Base-by-base conservation (phyloP, 2,329 filamentous ascomycete species). In the Scedosporium boydii region DNA sequence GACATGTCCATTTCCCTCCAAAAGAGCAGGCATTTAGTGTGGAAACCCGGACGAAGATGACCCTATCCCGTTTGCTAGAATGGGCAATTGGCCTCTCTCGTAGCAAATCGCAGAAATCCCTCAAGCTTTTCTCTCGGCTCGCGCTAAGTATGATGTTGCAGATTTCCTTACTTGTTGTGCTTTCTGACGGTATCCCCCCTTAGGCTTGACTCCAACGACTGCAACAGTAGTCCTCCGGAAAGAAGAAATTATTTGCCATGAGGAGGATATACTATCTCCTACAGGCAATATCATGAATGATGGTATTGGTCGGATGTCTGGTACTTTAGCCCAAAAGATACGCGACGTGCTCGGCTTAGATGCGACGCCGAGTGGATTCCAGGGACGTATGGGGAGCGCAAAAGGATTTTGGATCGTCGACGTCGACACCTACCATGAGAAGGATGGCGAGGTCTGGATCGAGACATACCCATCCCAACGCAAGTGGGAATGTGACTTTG, bases 361-460 rank as follows among this genome's bases (percentile, higher is more conserved):
- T 0, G 77, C 82, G n/a, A 70, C 83, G 0, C 88, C 88, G 0
- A 82, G 83, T 41, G 86, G 81, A 0, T 86, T 87, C 56, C 90
- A 93, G 71, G 89, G 78, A 1, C 82, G 90, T 0, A 82, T 93
- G 42, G 87, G 85, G 9, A 84, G 87, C 18, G 87, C 87, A 0
- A 93, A 93, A 70, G 90, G 90, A 0, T 78, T 93, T 66, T 93
- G 89, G 89, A 79, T 88, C 57, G 72, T 87, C 4, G 85, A 88
- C 66, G 75, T 78, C 0, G 68, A 75, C 0, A 78, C 51, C 5
- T 55, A 55, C 51, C 12, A 55, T 23, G 21, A 55, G 18, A 14
- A 82, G 27, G 73, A 74, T 0, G 74, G 79, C 1, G 69, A 76
- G 0, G 73, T 85, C 16, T 90, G 87, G 87, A 89, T 92, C 51